Conservation (phyloP, 192 early-diverging fungal species). For the Entrophospora sp. region DNA sequence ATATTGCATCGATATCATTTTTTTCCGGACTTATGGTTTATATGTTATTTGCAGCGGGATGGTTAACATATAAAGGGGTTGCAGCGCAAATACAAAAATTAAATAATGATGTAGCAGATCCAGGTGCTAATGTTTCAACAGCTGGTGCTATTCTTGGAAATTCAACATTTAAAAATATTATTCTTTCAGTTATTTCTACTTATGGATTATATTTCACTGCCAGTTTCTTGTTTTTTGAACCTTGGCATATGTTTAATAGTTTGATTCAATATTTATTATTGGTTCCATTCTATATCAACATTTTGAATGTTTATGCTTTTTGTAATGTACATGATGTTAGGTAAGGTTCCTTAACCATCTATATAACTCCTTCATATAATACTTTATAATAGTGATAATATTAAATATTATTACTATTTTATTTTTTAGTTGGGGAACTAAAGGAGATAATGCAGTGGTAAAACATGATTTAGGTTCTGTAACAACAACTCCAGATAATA, state of each 20-base stretch:
- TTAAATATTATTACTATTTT: too few relatives aligned
- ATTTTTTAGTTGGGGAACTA: conserved; percentile 75
- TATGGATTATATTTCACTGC: conserved; percentile 69
- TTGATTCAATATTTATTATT: conserved; percentile 68
- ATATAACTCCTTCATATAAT: not conserved
- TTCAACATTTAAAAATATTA: conserved; percentile 48
- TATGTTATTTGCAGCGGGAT: conserved; percentile 44
- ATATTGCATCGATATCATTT: conserved; percentile 36
- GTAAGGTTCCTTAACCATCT: conserved; percentile 15
- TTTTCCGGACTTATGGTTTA: conserved; percentile 45
- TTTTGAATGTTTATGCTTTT: conserved; percentile 51
- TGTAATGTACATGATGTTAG: conserved; percentile 53
- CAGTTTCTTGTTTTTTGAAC: conserved; percentile 61
- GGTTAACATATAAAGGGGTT: conserved; percentile 38
- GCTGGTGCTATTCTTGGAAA: conserved; percentile 28
- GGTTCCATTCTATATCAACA: conserved; percentile 70
- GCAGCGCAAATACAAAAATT: not conserved
- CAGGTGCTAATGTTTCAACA: conserved; percentile 8
- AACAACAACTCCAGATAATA: conserved; percentile 16
- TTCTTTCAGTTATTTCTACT: conserved; percentile 58
- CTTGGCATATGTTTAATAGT: conserved; percentile 72
- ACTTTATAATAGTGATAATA: not conserved
- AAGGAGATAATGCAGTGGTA: conserved; percentile 61
- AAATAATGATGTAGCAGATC: not conserved
- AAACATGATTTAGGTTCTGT: conserved; percentile 35